phyloP scores from a whole-genome alignment of 495 filamentous ascomycete genomes.

The Aspergillus haitiensis region DNA sequence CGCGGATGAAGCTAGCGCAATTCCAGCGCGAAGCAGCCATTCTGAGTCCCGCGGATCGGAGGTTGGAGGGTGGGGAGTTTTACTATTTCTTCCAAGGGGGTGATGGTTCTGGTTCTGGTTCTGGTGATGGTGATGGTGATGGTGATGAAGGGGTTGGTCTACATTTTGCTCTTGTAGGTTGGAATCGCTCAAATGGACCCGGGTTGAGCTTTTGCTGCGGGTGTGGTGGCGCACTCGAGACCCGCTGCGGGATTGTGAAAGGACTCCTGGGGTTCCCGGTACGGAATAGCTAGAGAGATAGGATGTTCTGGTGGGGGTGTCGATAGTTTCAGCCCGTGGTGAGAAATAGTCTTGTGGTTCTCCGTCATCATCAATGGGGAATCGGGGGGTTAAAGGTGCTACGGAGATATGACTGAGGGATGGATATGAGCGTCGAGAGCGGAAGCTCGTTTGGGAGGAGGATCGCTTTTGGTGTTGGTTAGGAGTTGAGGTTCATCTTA shows the following conservation, averaged over 20 bases:
- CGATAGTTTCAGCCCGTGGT: constrained; percentile 20
- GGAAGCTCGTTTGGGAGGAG: constrained; percentile 33
- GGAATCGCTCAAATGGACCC: constrained; percentile 36
- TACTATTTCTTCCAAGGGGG: not conserved
- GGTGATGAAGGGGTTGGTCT: constrained; percentile 29
- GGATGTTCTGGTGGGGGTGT: constrained; percentile 32
- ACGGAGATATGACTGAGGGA: constrained; percentile 54
- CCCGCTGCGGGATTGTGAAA: constrained; percentile 49
- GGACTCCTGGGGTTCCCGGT: constrained; percentile 48
- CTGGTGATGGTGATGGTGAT: constrained; percentile 24
- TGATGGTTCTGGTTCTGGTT: constrained; percentile 12
- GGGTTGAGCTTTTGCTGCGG: constrained; percentile 43
- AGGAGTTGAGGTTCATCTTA: constrained; percentile 14
- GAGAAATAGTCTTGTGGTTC: constrained; percentile 38
- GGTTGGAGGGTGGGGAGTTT: constrained; percentile 20
- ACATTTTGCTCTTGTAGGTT: constrained; percentile 34
- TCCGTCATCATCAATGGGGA: constrained; percentile 58
- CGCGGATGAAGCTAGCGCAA: constrained; percentile 65
- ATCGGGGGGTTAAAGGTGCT: constrained; percentile 64
- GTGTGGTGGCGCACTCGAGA: constrained; percentile 42
- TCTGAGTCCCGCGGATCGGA: constrained; percentile 50
- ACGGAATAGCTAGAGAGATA: constrained; percentile 49
- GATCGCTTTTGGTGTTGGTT: constrained; percentile 13
- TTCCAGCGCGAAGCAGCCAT: constrained; percentile 75
- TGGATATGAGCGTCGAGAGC: constrained; percentile 48